Percentiles rank a stretch among this genome's conserved stretches.
Conservation (phyloP, 73 alveolate genomes). For the Stentor coeruleus region DNA sequence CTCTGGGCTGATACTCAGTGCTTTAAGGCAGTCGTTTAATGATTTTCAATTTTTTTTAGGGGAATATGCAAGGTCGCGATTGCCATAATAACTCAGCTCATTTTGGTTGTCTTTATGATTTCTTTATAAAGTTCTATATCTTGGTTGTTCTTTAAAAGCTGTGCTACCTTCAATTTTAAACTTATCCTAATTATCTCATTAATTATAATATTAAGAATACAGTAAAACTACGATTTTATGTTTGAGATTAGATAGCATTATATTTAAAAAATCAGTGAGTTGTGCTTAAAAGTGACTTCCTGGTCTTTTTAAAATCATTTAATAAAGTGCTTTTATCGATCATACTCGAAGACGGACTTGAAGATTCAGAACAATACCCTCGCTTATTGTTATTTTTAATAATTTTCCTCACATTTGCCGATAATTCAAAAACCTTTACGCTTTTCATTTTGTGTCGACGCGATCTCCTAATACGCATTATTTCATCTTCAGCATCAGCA, state of each 20-base stretch:
- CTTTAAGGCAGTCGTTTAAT: slow-evolving; percentile 79
- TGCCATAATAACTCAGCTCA: slow-evolving; percentile 77
- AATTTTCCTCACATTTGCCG: too few relatives aligned
- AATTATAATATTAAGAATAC: slow-evolving; percentile 1
- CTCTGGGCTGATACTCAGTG: slow-evolving; percentile 69
- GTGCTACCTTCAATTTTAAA: slow-evolving; percentile 86
- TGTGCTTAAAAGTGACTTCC: too few relatives aligned
- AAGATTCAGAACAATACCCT: too few relatives aligned
- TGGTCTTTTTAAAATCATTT: too few relatives aligned
- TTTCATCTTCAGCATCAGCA: too few relatives aligned
- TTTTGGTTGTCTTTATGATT: slow-evolving; percentile 62
- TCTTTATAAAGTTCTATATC: slow-evolving; percentile 81
- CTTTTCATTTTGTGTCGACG: too few relatives aligned
- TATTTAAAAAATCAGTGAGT: not conserved
- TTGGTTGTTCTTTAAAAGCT: slow-evolving; percentile 66
- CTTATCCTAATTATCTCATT: slow-evolving; percentile 45
- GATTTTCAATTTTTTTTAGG: slow-evolving; percentile 77
- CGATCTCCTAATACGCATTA: too few relatives aligned
- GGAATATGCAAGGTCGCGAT: slow-evolving; percentile 86
- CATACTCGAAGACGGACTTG: too few relatives aligned
- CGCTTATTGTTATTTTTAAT: too few relatives aligned
- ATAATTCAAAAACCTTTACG: too few relatives aligned
- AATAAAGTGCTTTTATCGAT: too few relatives aligned
- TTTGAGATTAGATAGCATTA: slow-evolving; percentile 21
- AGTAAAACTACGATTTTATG: slow-evolving; percentile 28